These are phyloP conservation scores for Tolypocladium cylindrosporum DNA, from an alignment of 2,329 filamentous ascomycete genomes.

Conservation along the genomic window DNA sequence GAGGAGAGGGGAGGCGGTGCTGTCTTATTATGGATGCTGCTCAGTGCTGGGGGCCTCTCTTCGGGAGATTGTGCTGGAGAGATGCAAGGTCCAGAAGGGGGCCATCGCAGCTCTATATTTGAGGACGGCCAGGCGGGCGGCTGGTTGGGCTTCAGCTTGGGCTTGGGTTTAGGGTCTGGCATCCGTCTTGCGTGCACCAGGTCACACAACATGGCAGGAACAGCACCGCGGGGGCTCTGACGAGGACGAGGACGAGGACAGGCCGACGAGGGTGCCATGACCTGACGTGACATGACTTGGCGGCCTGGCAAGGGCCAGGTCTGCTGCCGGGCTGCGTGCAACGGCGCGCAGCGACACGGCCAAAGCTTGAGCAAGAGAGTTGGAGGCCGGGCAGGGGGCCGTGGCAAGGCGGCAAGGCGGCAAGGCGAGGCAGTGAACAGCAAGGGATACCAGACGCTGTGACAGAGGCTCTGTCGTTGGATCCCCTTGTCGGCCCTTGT, in stretches of 20 bases:
- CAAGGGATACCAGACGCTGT: not conserved
- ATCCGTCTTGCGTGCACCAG: not conserved
- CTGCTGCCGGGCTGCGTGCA: not conserved
- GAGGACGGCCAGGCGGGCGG: not conserved
- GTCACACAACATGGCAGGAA: not conserved
- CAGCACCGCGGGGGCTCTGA: not conserved
- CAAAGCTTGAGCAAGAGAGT: not conserved
- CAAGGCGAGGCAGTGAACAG: not conserved
- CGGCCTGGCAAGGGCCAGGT: not conserved
- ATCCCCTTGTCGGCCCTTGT: not conserved
- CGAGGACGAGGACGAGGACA: not conserved
- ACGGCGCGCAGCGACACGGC: not conserved
- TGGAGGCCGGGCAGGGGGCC: not conserved
- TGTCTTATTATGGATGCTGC: not conserved
- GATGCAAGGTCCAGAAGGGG: constrained; percentile 7
- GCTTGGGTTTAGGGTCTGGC: not conserved
- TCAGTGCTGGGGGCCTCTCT: not conserved
- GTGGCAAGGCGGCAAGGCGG: constrained; percentile 4
- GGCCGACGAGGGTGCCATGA: constrained; percentile 2
- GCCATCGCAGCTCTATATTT: not conserved
- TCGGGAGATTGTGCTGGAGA: not conserved
- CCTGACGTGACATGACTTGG: constrained; percentile 8
- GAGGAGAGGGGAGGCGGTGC: not conserved
- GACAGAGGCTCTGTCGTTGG: not conserved
- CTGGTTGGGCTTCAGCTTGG: not conserved